phyloP scores from a whole-genome alignment of 176 grass and related monocot species.

The Zoysia japonica region DNA sequence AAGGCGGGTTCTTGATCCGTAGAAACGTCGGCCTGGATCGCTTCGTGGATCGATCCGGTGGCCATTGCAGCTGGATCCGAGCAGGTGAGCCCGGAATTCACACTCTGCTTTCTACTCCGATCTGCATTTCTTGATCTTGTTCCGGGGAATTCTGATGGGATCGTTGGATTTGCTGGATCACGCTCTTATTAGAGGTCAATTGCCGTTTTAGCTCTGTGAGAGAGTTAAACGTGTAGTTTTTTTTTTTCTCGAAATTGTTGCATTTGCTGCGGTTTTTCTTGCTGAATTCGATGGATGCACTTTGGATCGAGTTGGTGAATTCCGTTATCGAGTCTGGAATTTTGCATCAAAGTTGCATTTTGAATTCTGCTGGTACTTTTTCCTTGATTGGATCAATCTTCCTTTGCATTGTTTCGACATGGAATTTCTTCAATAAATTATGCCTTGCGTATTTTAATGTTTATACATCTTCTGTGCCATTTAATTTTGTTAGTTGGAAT shows the following conservation, averaged over 20 bases:
- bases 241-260: not conserved
- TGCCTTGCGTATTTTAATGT: no score
- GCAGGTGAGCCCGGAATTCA: conserved; percentile 21
- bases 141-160: not conserved
- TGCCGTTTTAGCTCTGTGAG: conserved; percentile 2
- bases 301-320: not conserved
- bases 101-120: not conserved
- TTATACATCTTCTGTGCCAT: no score
- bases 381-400: no score
- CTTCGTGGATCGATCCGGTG: conserved; percentile 11
- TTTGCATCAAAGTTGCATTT: not conserved
- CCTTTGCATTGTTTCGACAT: no score
- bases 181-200: not conserved
- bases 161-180: not conserved
- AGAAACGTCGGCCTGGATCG: not conserved
- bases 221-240: not conserved
- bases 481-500: no score
- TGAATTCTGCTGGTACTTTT: not conserved
- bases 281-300: not conserved
- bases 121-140: not conserved
- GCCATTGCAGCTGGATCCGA: conserved; percentile 30
- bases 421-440: no score
- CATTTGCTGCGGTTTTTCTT: not conserved
- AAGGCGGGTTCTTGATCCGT: conserved; percentile 13
- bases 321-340: not conserved